These are phyloP conservation scores for Lodderomyces oxycetoniae DNA, from an alignment of 1,139 yeast genomes.

Conservation along the genomic window DNA sequence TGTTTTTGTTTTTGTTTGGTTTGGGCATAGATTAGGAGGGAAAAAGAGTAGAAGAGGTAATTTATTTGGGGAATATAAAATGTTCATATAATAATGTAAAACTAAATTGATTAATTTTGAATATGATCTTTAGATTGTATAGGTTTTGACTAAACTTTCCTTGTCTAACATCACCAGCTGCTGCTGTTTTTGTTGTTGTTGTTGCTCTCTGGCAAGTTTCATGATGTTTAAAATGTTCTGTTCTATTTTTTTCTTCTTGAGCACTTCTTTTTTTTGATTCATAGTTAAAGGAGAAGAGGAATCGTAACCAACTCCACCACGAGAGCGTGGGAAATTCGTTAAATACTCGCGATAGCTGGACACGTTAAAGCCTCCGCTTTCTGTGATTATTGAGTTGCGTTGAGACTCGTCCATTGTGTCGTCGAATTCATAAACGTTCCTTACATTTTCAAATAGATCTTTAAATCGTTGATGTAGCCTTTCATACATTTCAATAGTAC, in stretches of 20 bases:
- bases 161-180: not conserved
- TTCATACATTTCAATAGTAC: conserved; percentile 10
- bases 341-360: conserved; percentile 14
- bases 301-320: too few relatives aligned
- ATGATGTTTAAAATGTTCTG: not conserved
- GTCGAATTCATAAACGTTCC: conserved; percentile 23
- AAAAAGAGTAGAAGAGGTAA: too few relatives aligned
- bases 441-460: conserved; percentile 19
- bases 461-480: conserved; percentile 21
- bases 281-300: not conserved
- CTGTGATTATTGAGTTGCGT: conserved; percentile 8
- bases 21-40: not conserved
- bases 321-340: not conserved
- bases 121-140: too few relatives aligned
- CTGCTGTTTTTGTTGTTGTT: not conserved
- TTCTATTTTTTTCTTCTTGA: not conserved
- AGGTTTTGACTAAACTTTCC: not conserved
- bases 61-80: too few relatives aligned
- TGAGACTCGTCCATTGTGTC: conserved; percentile 8
- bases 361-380: conserved; percentile 17
- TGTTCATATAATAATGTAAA: not conserved
- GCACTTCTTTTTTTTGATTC: not conserved
- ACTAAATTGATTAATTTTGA: not conserved
- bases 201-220: too few relatives aligned
- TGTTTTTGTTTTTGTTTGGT: not conserved